Percentiles rank a stretch among this genome's conserved stretches.
These are phyloP conservation scores for Yamadazyma kanchanaburiensis DNA, from an alignment of 1,139 yeast genomes.

Conservation along the genomic window DNA sequence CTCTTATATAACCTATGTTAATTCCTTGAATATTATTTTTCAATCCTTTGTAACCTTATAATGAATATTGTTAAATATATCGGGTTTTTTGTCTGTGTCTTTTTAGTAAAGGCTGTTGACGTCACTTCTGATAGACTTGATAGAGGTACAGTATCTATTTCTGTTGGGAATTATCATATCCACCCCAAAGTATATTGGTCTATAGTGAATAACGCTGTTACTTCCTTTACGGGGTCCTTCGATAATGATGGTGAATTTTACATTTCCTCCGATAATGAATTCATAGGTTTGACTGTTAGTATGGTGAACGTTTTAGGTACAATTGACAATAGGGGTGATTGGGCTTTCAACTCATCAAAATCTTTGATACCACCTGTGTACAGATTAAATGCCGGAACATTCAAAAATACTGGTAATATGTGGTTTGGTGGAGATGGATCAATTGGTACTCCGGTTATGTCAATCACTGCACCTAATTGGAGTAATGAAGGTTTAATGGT, in stretches of 20 bases:
- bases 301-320: conserved; percentile 10
- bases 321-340: conserved; percentile 20
- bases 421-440: conserved; percentile 24
- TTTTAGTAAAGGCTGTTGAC: conserved; percentile 5
- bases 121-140: conserved; percentile 7
- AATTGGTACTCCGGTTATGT: conserved; percentile 16
- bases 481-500: conserved; percentile 24
- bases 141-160: conserved; percentile 6
- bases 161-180: conserved; percentile 7
- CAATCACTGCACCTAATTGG: conserved; percentile 21
- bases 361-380: conserved; percentile 18
- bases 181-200: conserved; percentile 27
- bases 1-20: background rate
- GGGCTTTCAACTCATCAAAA: conserved; percentile 19
- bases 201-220: conserved; percentile 23
- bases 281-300: conserved; percentile 11
- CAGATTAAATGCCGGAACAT: conserved; percentile 16
- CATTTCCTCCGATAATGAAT: conserved; percentile 10
- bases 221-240: conserved; percentile 21
- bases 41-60: conserved; percentile 1
- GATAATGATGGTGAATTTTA: conserved; percentile 23
- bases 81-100: no score
- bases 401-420: conserved; percentile 27
- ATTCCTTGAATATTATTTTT: conserved; percentile 1
- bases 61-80: no score